These are phyloP conservation scores for Solanum etuberosum DNA, from an alignment of 257 asterid species.

Conservation along the genomic window DNA sequence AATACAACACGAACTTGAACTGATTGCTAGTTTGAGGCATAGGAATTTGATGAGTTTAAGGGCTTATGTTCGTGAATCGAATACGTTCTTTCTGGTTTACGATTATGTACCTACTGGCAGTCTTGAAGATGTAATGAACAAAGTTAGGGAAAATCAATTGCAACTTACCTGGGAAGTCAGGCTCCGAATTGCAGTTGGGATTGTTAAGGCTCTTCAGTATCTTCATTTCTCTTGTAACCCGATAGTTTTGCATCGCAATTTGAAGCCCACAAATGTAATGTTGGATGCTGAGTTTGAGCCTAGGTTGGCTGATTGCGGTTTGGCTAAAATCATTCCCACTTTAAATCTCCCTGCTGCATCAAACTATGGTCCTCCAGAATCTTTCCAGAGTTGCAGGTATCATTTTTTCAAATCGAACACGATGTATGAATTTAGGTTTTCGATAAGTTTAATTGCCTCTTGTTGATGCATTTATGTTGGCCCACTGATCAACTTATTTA, in stretches of 20 bases:
- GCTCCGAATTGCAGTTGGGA: conserved; percentile 71
- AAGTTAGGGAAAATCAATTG: conserved; percentile 54
- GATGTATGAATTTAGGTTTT: background rate
- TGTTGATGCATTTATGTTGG: background rate
- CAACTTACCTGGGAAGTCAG: conserved; percentile 75
- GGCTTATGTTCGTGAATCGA: conserved; percentile 54
- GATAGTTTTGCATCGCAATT: conserved; percentile 50
- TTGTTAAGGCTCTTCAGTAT: conserved; percentile 63
- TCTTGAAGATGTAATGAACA: conserved; percentile 66
- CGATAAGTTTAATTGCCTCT: background rate
- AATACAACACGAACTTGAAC: conserved; percentile 48
- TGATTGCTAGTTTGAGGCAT: conserved; percentile 57
- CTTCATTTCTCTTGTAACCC: conserved; percentile 74
- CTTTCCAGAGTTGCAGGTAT: conserved; percentile 65
- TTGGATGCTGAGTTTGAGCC: conserved; percentile 70
- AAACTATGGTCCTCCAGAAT: conserved; percentile 64
- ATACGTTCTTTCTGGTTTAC: conserved; percentile 46
- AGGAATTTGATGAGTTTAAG: conserved; percentile 90
- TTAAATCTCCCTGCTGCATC: conserved; percentile 31
- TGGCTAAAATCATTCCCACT: conserved; percentile 47
- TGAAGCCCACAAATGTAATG: conserved; percentile 86
- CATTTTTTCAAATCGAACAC: background rate
- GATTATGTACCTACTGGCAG: conserved; percentile 68
- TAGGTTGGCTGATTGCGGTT: conserved; percentile 69
- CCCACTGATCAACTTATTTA: background rate